Conservation (phyloP, 441 rosid genomes). For the Corymbia citriodora region DNA sequence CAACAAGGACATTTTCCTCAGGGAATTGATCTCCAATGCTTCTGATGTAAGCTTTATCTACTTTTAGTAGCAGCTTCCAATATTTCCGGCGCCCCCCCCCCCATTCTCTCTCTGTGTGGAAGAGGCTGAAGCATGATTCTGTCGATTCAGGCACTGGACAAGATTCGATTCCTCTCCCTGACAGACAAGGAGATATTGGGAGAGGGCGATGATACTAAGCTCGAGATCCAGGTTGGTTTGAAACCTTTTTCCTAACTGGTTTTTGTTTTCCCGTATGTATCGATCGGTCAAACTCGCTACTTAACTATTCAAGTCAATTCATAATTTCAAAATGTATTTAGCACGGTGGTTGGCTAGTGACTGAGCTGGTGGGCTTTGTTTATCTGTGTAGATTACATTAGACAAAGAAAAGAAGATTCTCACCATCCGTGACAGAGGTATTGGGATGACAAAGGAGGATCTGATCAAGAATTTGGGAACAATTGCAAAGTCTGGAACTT, state of each 20-base stretch:
- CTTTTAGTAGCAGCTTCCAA: background rate
- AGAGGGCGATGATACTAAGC: constrained; percentile 90
- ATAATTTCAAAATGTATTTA: background rate
- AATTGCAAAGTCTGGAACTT: constrained; percentile 94
- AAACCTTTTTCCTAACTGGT: background rate
- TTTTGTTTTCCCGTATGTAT: background rate
- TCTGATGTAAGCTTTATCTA: constrained; percentile 60
- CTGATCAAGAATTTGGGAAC: constrained; percentile 94
- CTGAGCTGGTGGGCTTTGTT: background rate
- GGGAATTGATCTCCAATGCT: constrained; percentile 96
- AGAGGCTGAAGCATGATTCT: background rate
- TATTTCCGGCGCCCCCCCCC: background rate
- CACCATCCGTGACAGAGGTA: constrained; percentile 87
- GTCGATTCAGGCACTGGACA: constrained; percentile 67
- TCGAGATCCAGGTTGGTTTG: constrained; percentile 78
- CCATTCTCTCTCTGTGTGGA: background rate
- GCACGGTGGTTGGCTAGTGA: background rate
- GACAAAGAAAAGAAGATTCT: constrained; percentile 84
- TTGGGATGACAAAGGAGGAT: constrained; percentile 97
- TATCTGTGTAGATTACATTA: constrained; percentile 61
- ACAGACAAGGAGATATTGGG: constrained; percentile 91
- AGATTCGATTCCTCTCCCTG: constrained; percentile 87
- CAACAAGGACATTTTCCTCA: constrained; percentile 91
- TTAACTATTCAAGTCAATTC: background rate
- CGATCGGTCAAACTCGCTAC: background rate